Conservation (phyloP, 208 protist genomes). For the Trypanosoma lewisi region DNA sequence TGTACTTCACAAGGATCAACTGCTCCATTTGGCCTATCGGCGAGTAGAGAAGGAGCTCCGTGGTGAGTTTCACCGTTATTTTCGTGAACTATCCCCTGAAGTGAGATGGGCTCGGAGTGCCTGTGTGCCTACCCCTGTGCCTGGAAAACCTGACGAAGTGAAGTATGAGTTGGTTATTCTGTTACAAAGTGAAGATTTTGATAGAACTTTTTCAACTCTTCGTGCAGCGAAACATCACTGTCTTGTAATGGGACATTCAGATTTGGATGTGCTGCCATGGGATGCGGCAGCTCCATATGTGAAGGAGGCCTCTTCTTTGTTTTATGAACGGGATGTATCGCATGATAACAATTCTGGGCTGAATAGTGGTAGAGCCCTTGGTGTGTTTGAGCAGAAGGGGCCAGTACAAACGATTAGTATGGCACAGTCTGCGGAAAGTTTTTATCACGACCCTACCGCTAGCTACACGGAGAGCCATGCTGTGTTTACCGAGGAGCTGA, state of each 20-base stretch:
- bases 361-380: constrained; percentile 17
- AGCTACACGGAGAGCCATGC: constrained; percentile 82
- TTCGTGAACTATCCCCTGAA: constrained; percentile 55
- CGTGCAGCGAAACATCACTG: constrained; percentile 57
- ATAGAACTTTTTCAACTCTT: constrained; percentile 47
- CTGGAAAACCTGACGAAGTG: constrained; percentile 50
- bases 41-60: constrained; percentile 76
- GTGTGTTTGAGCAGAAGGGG: constrained; percentile 49
- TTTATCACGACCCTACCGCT: constrained; percentile 73
- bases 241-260: constrained; percentile 75
- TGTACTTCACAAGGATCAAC: constrained; percentile 67
- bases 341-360: constrained; percentile 8
- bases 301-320: constrained; percentile 50
- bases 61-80: constrained; percentile 75
- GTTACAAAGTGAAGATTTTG: constrained; percentile 61
- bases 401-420: constrained; percentile 47
- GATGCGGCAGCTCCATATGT: constrained; percentile 61
- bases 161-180: constrained; percentile 69
- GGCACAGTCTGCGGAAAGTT: constrained; percentile 63
- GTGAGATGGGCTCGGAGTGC: constrained; percentile 65
- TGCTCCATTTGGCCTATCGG: constrained; percentile 66
- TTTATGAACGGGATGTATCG: constrained; percentile 46
- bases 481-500: constrained; percentile 83
- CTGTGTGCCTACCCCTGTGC: constrained; percentile 63
- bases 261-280: constrained; percentile 74